Percentiles rank a stretch among this genome's conserved stretches.
Conservation (phyloP, 1,139 yeast genomes). For the Pichia inconspicua region DNA sequence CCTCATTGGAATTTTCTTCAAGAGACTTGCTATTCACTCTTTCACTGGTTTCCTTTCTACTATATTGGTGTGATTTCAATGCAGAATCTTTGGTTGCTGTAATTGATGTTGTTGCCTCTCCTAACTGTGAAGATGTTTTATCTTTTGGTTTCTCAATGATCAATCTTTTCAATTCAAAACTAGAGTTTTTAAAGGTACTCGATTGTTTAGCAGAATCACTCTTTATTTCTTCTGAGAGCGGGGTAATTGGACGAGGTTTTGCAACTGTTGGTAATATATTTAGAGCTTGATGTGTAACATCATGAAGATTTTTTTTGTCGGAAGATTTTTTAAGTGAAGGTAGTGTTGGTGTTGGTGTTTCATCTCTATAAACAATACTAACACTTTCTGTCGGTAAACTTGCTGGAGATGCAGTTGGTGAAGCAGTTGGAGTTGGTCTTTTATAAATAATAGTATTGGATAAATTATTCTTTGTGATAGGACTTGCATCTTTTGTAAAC, state of each 20-base stretch:
- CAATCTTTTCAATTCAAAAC: not conserved
- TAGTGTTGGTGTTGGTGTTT: not conserved
- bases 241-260: too few relatives aligned
- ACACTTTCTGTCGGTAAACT: not conserved
- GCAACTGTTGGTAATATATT: not conserved
- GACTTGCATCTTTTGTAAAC: conserved; percentile 7
- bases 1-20: not conserved
- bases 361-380: too few relatives aligned
- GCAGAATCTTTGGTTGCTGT: not conserved
- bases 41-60: not conserved
- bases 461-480: conserved; percentile 8
- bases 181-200: too few relatives aligned
- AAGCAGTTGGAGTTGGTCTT: conserved; percentile 10
- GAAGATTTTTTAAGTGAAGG: not conserved
- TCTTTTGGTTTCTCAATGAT: not conserved
- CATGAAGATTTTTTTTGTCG: not conserved
- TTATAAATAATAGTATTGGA: conserved; percentile 14
- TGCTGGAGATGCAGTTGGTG: conserved; percentile 4
- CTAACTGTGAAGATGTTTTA: not conserved
- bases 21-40: not conserved
- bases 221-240: too few relatives aligned
- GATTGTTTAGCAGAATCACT: too few relatives aligned
- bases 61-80: too few relatives aligned
- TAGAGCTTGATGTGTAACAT: not conserved
- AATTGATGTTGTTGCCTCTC: not conserved